These are phyloP conservation scores for Talaromyces sp. DNA, from an alignment of 2,329 filamentous ascomycete genomes.

Conservation along the genomic window DNA sequence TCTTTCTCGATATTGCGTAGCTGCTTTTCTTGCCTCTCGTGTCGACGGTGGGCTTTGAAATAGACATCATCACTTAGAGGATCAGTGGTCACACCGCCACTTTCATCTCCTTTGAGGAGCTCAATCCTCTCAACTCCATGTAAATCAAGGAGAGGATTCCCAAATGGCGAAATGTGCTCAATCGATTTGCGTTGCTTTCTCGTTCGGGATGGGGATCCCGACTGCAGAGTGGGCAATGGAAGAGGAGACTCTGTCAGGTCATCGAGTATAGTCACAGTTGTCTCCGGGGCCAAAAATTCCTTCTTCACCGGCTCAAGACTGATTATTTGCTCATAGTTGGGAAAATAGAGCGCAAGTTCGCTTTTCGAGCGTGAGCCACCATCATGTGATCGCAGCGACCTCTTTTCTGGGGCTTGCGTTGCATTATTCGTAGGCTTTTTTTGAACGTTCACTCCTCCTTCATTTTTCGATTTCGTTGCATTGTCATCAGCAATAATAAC, in stretches of 20 bases:
- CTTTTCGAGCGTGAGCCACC: slow-evolving; percentile 78
- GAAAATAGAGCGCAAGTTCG: slow-evolving; percentile 84
- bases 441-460: not conserved
- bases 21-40: slow-evolving; percentile 63
- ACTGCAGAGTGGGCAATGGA: slow-evolving; percentile 14
- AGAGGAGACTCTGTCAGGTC: slow-evolving; percentile 39
- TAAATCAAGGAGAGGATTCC: slow-evolving; percentile 34
- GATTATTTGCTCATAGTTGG: slow-evolving; percentile 90
- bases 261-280: slow-evolving; percentile 67
- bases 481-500: slow-evolving; percentile 8
- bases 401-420: slow-evolving; percentile 46
- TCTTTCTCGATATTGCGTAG: slow-evolving; percentile 64
- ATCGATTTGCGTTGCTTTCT: slow-evolving; percentile 3
- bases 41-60: slow-evolving; percentile 54
- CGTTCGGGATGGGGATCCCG: slow-evolving; percentile 11
- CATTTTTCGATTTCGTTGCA: not conserved
- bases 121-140: slow-evolving; percentile 41
- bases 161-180: slow-evolving; percentile 24
- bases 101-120: slow-evolving; percentile 35
- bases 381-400: slow-evolving; percentile 82
- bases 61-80: slow-evolving; percentile 54
- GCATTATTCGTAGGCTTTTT: not conserved
- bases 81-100: slow-evolving; percentile 36
- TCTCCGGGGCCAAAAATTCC: slow-evolving; percentile 67
- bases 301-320: slow-evolving; percentile 74